phyloP scores from a whole-genome alignment of 2,329 filamentous ascomycete species.

The Mycogone perniciosa region DNA sequence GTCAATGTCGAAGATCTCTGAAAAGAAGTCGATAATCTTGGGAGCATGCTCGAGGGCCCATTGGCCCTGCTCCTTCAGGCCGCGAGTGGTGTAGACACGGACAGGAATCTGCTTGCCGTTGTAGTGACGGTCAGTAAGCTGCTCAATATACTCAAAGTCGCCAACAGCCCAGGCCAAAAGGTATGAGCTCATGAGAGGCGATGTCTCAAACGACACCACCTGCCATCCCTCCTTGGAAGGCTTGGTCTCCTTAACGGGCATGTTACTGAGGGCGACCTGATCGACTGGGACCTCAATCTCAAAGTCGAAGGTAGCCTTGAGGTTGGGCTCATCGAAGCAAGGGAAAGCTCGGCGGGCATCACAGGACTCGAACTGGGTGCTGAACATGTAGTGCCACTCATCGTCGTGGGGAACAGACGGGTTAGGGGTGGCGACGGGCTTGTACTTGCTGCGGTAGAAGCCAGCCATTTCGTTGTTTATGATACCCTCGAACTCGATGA shows the following conservation, averaged over 20 bases:
- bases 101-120: constrained; percentile 88
- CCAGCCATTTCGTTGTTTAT: constrained; percentile 91
- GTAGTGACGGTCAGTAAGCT: constrained; percentile 82
- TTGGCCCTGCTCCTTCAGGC: constrained; percentile 85
- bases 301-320: constrained; percentile 95
- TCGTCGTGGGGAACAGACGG: constrained; percentile 70
- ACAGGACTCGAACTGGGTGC: constrained; percentile 95
- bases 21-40: constrained; percentile 94
- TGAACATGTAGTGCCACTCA: constrained; percentile 69
- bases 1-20: constrained; percentile 86
- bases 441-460: constrained; percentile 93
- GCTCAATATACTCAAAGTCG: constrained; percentile 95
- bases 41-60: constrained; percentile 88
- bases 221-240: constrained; percentile 59
- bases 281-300: constrained; percentile 85
- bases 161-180: constrained; percentile 90
- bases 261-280: constrained; percentile 87
- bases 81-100: constrained; percentile 89
- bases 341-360: constrained; percentile 93
- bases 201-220: constrained; percentile 71
- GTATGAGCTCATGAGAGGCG: constrained; percentile 87
- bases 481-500: constrained; percentile 69
- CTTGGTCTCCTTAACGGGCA: constrained; percentile 73
- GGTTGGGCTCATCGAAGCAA: constrained; percentile 95
- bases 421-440: constrained; percentile 64